Evolutionary conservation across 805 yeast species (phyloP).

Genomic region (Wickerhamiella nectarea): DNA sequence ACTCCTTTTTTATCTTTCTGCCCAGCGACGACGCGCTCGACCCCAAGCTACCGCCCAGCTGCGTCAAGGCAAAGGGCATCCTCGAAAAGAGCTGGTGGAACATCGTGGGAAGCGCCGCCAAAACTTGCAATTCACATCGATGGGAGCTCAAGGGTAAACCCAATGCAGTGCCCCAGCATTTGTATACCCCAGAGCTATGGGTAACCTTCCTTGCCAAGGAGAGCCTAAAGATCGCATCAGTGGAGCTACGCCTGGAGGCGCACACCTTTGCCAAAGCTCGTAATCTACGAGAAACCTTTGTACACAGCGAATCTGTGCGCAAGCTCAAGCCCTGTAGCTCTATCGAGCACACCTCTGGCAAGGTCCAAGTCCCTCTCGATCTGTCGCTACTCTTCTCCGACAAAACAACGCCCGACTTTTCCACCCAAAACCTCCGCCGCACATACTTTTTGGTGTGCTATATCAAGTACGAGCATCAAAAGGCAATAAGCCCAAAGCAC

Average conservation of each 20-base stretch:
- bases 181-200: neutral
- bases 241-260: slow-evolving; percentile 1
- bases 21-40: slow-evolving; percentile 26
- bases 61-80: slow-evolving; percentile 5
- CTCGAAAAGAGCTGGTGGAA: slow-evolving; percentile 7
- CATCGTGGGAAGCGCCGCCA: slow-evolving; percentile 4
- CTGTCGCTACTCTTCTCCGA: slow-evolving; percentile 24
- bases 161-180: neutral
- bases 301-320: neutral
- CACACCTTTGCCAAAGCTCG: slow-evolving; percentile 2
- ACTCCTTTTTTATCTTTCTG: slow-evolving; percentile 39
- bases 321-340: neutral
- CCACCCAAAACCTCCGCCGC: slow-evolving; percentile 41
- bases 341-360: slow-evolving; percentile 4
- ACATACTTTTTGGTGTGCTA: slow-evolving; percentile 29
- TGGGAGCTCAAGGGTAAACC: slow-evolving; percentile 7
- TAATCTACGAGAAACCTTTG: slow-evolving; percentile 1
- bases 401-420: slow-evolving; percentile 39
- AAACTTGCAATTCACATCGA: slow-evolving; percentile 4
- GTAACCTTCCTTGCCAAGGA: slow-evolving; percentile 4
- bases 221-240: neutral
- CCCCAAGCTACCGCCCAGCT: neutral
- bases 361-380: slow-evolving; percentile 14
- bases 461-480: slow-evolving; percentile 18
- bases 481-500: slow-evolving; percentile 15